These are phyloP conservation scores for Porogramme epimiltina DNA, from an alignment of 1,284 basidiomycete genomes.

Conservation along the genomic window DNA sequence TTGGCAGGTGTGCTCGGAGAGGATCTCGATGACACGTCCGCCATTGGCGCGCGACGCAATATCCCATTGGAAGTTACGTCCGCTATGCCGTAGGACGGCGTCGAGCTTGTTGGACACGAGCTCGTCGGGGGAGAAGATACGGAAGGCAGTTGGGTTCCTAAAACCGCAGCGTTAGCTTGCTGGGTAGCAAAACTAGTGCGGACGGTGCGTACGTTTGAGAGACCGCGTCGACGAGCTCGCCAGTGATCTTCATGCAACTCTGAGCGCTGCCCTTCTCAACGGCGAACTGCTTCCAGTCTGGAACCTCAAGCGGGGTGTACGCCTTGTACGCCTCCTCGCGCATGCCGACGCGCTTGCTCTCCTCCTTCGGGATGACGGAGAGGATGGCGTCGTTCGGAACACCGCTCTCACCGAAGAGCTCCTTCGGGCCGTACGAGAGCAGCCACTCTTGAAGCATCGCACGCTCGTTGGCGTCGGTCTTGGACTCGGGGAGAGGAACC, in stretches of 20 bases:
- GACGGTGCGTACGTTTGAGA: conserved; percentile 48
- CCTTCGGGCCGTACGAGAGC: conserved; percentile 59
- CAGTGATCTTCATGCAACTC: conserved; percentile 81
- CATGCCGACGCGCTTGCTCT: conserved; percentile 64
- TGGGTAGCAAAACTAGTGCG: not conserved
- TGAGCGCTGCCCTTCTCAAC: conserved; percentile 57
- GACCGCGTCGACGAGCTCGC: conserved; percentile 58
- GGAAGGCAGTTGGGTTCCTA: conserved; percentile 76
- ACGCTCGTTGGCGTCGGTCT: conserved; percentile 66
- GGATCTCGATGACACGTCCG: conserved; percentile 84
- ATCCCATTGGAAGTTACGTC: conserved; percentile 86
- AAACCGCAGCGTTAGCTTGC: not conserved
- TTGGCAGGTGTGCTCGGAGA: conserved; percentile 88
- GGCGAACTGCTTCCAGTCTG: conserved; percentile 64
- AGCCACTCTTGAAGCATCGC: conserved; percentile 70
- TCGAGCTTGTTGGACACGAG: conserved; percentile 90
- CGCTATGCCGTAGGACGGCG: conserved; percentile 64
- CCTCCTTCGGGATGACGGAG: conserved; percentile 54
- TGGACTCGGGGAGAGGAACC: conserved; percentile 78
- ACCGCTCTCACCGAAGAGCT: conserved; percentile 62
- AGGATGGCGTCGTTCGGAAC: conserved; percentile 53
- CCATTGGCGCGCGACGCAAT: conserved; percentile 58
- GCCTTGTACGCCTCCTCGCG: conserved; percentile 67
- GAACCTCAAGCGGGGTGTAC: conserved; percentile 62
- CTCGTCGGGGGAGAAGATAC: conserved; percentile 92